Evolutionary conservation across 2,329 filamentous ascomycete genomes (phyloP).

Genomic region (Fulvia fulva): DNA sequence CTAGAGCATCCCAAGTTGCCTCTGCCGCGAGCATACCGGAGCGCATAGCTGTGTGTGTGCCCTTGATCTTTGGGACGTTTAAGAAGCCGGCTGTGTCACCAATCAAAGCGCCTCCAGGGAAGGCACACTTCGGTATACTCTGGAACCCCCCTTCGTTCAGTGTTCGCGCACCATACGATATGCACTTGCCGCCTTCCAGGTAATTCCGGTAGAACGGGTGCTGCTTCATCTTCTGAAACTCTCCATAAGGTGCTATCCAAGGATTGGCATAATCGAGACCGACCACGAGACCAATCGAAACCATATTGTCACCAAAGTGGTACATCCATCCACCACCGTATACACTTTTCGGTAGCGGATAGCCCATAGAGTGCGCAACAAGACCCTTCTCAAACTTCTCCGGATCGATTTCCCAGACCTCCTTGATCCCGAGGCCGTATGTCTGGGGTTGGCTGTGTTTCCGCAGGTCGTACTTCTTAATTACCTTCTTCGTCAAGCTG

Average conservation of each 20-base stretch:
- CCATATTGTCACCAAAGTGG: constrained; percentile 96
- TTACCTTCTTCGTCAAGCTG: constrained; percentile 89
- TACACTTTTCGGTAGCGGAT: constrained; percentile 79
- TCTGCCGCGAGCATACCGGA: constrained; percentile 95
- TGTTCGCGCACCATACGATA: constrained; percentile 90
- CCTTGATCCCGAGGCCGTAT: constrained; percentile 90
- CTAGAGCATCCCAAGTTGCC: constrained; percentile 76
- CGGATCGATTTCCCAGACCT: constrained; percentile 93
- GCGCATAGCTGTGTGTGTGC: constrained; percentile 96
- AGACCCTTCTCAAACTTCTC: constrained; percentile 87
- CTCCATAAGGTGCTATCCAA: constrained; percentile 89
- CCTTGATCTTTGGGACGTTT: constrained; percentile 98
- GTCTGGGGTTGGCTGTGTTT: constrained; percentile 90
- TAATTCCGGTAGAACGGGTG: constrained; percentile 84
- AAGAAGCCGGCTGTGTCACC: constrained; percentile 95
- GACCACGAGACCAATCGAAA: constrained; percentile 85
- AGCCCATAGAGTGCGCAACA: constrained; percentile 87
- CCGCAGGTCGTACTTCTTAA: constrained; percentile 88
- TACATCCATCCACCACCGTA: constrained; percentile 99
- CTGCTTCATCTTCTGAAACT: constrained; percentile 98
- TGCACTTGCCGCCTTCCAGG: constrained; percentile 94
- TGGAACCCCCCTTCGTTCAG: constrained; percentile 95
- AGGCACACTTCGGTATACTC: constrained; percentile 93
- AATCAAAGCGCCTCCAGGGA: constrained; percentile 91
- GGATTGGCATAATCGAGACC: constrained; percentile 95